Percentiles rank a stretch among this genome's conserved stretches.
phyloP scores from a whole-genome alignment of 306 rosid species.

The Quercus agrifolia region DNA sequence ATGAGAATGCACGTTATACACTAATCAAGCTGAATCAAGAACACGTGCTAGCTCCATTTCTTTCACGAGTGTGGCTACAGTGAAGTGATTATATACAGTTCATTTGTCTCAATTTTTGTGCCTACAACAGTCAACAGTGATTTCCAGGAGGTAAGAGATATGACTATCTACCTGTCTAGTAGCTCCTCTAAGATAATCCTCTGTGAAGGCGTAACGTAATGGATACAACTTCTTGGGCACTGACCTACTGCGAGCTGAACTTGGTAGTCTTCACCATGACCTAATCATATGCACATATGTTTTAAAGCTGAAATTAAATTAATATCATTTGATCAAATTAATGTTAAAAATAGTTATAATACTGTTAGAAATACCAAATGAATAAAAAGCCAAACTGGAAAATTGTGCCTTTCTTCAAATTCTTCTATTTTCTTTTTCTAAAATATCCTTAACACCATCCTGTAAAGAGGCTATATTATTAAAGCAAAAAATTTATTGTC shows the following conservation, averaged over 20 bases:
- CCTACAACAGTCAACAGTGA: neutral
- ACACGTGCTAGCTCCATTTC: neutral
- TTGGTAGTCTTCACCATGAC: conserved; percentile 72
- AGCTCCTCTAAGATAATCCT: conserved; percentile 83
- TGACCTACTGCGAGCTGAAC: conserved; percentile 86
- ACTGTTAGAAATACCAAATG: neutral
- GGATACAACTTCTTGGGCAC: conserved; percentile 90
- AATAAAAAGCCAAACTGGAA: neutral
- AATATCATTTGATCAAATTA: neutral
- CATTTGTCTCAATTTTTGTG: neutral
- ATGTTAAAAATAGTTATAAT: conserved; percentile 1
- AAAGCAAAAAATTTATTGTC: neutral
- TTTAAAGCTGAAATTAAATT: neutral
- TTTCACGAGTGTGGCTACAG: neutral
- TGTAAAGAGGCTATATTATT: neutral
- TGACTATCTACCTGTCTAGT: conserved; percentile 56
- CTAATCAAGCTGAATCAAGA: conserved; percentile 5
- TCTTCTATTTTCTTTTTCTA: neutral
- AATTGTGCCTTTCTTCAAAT: neutral
- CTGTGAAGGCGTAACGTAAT: conserved; percentile 87
- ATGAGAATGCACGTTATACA: neutral
- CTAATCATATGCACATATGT: conserved; percentile 25
- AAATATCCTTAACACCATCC: neutral
- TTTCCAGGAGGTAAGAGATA: neutral
- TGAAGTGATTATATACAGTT: neutral